A percentile compares a stretch with the other conserved stretches of the same genome.
These are phyloP conservation scores for Pyrenophora seminiperda DNA, from an alignment of 2,329 filamentous ascomycete genomes.

Conservation along the genomic window DNA sequence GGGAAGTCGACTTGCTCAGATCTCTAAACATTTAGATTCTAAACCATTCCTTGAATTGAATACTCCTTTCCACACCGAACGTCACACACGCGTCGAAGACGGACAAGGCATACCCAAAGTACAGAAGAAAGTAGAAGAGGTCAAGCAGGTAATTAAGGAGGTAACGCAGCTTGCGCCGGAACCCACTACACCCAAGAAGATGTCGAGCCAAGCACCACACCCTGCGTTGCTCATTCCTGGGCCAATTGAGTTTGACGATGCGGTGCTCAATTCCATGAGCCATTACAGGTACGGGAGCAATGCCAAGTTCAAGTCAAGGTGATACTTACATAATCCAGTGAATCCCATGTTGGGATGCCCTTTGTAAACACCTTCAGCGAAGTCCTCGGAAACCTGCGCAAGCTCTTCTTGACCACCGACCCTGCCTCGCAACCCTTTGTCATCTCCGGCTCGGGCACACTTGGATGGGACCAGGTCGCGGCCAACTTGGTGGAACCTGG, in stretches of 20 bases:
- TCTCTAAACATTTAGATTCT: conserved; percentile 65
- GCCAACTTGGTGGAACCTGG: conserved; percentile 88
- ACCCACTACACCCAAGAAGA: conserved; percentile 38
- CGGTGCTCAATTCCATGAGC: conserved; percentile 90
- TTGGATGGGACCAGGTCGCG: conserved; percentile 97
- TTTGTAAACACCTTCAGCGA: conserved; percentile 94
- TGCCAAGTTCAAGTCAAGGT: background rate
- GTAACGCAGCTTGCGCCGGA: conserved; percentile 22
- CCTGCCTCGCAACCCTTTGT: conserved; percentile 86
- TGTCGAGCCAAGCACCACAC: conserved; percentile 65
- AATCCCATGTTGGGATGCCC: conserved; percentile 87
- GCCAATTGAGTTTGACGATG: conserved; percentile 98
- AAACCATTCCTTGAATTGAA: conserved; percentile 63
- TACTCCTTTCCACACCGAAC: conserved; percentile 67
- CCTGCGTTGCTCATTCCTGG: conserved; percentile 90
- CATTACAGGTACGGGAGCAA: conserved; percentile 74
- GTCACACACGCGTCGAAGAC: conserved; percentile 58
- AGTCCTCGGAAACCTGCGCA: conserved; percentile 81
- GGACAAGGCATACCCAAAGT: conserved; percentile 53
- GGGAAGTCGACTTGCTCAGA: conserved; percentile 61
- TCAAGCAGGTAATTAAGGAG: conserved; percentile 10
- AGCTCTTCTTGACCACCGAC: conserved; percentile 90
- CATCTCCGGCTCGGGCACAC: conserved; percentile 89
- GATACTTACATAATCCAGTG: conserved; percentile 57
- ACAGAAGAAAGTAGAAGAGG: conserved; percentile 13